Evolutionary conservation across 495 filamentous ascomycete genomes (phyloP).

Genomic region (Podospora pseudopauciseta): DNA sequence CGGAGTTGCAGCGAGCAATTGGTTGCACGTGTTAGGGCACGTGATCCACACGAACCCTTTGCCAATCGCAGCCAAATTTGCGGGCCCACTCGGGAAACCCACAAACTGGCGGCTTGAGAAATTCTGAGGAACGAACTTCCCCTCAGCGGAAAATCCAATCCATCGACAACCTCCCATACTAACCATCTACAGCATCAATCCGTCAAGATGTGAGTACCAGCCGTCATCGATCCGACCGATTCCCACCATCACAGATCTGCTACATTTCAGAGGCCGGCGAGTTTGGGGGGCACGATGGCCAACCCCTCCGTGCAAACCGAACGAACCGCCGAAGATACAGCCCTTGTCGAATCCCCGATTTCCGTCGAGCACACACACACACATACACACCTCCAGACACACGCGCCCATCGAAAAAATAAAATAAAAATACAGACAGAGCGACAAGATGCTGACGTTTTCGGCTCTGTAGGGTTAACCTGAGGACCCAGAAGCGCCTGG

Average conservation of each 20-base stretch:
- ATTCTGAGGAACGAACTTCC: conserved; percentile 38
- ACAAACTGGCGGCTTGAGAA: conserved; percentile 39
- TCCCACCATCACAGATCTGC: not conserved
- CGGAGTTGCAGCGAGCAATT: not conserved
- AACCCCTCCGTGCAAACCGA: not conserved
- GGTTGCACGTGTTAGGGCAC: conserved; percentile 22
- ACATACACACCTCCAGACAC: no score
- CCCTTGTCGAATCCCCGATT: not conserved
- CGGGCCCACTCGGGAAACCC: conserved; percentile 33
- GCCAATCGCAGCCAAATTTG: conserved; percentile 28
- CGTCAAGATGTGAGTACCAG: conserved; percentile 54
- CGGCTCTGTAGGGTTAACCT: conserved; percentile 83
- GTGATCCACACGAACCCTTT: conserved; percentile 31
- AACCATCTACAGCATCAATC: conserved; percentile 44
- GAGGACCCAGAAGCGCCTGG: conserved; percentile 99
- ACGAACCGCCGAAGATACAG: not conserved
- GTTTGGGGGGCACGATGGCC: conserved; percentile 7
- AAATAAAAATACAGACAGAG: not conserved
- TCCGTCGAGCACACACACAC: conserved; percentile 10
- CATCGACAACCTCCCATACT: conserved; percentile 43
- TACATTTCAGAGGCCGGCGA: not conserved
- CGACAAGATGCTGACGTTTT: conserved; percentile 36
- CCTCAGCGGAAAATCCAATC: conserved; percentile 38
- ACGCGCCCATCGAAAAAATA: no score
- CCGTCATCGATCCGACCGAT: conserved; percentile 10